Base-by-base conservation (phyloP, 2,329 filamentous ascomycete species). In the Pseudogymnoascus sp. region DNA sequence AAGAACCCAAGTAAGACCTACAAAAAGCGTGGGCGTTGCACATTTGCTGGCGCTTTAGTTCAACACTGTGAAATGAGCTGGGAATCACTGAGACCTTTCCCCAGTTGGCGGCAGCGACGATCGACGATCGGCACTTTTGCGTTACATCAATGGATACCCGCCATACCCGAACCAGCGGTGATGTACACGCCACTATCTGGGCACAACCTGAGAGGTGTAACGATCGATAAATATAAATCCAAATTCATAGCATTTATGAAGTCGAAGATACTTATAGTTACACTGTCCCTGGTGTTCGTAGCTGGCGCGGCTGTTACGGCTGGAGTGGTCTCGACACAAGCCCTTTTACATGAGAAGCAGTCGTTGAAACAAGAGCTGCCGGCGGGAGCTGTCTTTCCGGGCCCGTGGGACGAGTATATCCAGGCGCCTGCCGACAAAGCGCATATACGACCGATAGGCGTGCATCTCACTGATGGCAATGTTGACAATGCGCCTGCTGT, bases 401-500 rank as follows among this genome's bases (percentile, higher is more conserved):
- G 75, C 3, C 72, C 73, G 1, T 77, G 75, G 75, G 73, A 76
- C 39, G 61, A 63, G 8, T 73, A 74, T 59, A 74, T 76, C 58
- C 70, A 71, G 41, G 74, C 75, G 2, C 73, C 74, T 7, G 62
- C 64, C 31, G 69, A 73, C 61, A 74, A 75, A 64, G 68, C 70
- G 3, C 65, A 70, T 58, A 74, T 76, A 44, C 63, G 65, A 15
- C 73, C 75, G 1, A 63, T 66, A 10, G 66, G 68, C 24, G 69
- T 76, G 31, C 75, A 71, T 62, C 66, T 67, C 39, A 70, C 67
- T 13, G 68, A 73, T 29, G 74, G 75, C 1, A 71, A 72, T 60
- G 69, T 74, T 5, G 65, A 64, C 1, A 67, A 65, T 1, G 40
- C 61, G 13, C 35, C 60, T 5, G 62, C 63, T 8, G 59, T 67